Base-by-base conservation (phyloP, 768 basidiomycete genomes). In the Trametopsis cervina region DNA sequence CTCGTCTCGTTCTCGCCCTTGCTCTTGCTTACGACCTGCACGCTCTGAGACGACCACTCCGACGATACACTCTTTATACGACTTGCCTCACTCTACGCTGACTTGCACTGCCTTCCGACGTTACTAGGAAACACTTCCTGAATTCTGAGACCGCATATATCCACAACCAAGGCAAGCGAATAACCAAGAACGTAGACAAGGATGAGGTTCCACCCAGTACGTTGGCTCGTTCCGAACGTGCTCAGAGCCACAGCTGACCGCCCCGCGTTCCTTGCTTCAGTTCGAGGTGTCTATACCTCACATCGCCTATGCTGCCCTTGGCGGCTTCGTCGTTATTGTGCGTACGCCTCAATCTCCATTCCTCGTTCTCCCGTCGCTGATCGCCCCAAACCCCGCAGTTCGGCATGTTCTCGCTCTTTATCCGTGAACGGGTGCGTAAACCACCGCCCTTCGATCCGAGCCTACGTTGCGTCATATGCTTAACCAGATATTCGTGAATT, bases 401-500 rank as follows among this genome's bases (percentile, higher is more conserved):
- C 66, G 90, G 90, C 64, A 92, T 95, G 89, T 89, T 94, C 69
- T 92, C 90, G 2, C 74, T 94, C 4, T 80, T 97, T 56, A 76
- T 97, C 57, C 85, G 93, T 60, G 91, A 94, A 70, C 81, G 77
- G 70, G 86, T 85, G 45, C 37, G 69, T 63, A n/a, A n/a, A n/a
- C n/a, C n/a, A n/a, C n/a, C n/a, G n/a, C n/a, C n/a, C n/a, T n/a
- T n/a, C n/a, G n/a, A n/a, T n/a, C n/a, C n/a, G n/a, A n/a, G n/a
- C n/a, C n/a, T n/a, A n/a, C n/a, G n/a, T n/a, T n/a, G n/a, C n/a
- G n/a, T n/a, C n/a, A n/a, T n/a, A n/a, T n/a, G 23, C 40, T 3
- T 27, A 11, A 27, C 24, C 40, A 18, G 26, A 17, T 25, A 20
- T n/a, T n/a, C 46, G 53, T 49, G 33, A 15, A 4, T 47, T 27